Conservation (phyloP, 176 grass and related monocot genomes). For the Lolium rigidum region DNA sequence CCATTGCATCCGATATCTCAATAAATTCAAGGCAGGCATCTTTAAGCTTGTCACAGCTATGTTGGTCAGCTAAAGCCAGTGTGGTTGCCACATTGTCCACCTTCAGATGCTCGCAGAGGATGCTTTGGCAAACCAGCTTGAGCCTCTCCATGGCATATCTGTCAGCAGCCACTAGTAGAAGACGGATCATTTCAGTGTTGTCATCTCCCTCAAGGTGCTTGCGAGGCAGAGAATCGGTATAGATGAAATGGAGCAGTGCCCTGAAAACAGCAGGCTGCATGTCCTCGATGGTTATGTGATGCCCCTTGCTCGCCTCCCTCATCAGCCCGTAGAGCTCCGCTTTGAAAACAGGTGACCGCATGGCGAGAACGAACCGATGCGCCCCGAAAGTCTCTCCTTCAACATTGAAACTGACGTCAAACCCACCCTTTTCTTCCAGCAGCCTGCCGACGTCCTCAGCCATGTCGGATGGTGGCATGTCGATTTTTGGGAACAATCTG, state of each 20-base stretch:
- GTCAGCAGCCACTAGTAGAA: not conserved
- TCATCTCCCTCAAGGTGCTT: not conserved
- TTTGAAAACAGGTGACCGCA: not conserved
- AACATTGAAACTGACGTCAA: not conserved
- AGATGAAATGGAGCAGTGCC: not conserved
- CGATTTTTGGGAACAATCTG: not conserved
- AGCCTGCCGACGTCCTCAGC: not conserved
- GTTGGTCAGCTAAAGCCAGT: conserved; percentile 5
- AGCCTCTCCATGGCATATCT: conserved; percentile 1
- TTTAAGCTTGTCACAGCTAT: conserved; percentile 6
- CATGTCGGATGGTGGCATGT: conserved; percentile 4
- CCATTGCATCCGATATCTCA: not conserved
- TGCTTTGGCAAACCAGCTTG: conserved; percentile 5
- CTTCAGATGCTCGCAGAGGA: not conserved
- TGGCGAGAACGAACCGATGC: not conserved
- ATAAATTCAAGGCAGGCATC: conserved; percentile 7
- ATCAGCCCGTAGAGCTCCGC: not conserved
- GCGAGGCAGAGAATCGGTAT: not conserved
- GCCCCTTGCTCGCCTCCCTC: not conserved
- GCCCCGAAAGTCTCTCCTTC: not conserved
- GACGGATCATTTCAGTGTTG: not conserved
- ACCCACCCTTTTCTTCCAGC: not conserved
- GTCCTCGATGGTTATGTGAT: not conserved
- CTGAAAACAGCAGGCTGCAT: not conserved
- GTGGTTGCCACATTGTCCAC: not conserved